These are phyloP conservation scores for Calonectria hawksworthii DNA, from an alignment of 2,329 filamentous ascomycete genomes.

Conservation along the genomic window DNA sequence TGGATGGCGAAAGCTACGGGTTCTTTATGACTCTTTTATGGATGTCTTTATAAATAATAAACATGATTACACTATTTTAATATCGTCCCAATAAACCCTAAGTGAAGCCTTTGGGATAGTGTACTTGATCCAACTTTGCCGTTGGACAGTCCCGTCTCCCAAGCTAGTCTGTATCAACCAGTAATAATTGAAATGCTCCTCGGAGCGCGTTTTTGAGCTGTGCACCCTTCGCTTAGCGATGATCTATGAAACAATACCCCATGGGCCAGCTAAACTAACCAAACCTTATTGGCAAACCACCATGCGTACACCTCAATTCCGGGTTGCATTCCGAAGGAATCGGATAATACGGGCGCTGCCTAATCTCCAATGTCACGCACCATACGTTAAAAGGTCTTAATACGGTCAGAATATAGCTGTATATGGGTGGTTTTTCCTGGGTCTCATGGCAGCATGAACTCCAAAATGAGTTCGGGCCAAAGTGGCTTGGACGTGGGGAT, in stretches of 20 bases:
- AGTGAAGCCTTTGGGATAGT: neutral
- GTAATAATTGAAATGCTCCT: neutral
- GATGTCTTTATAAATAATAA: neutral
- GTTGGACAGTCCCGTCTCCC: neutral
- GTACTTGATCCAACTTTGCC: neutral
- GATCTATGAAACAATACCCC: neutral
- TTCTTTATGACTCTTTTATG: too few species aligned
- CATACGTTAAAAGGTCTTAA: neutral
- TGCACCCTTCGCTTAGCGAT: neutral
- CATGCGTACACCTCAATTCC: neutral
- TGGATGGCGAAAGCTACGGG: neutral
- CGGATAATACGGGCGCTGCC: neutral
- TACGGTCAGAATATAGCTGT: neutral
- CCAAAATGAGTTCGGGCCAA: neutral
- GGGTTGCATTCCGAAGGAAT: neutral
- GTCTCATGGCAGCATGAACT: neutral
- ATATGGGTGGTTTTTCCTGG: neutral
- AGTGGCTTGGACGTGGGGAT: neutral
- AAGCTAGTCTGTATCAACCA: neutral
- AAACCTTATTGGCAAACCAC: neutral
- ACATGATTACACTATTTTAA: neutral
- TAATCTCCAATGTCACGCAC: neutral
- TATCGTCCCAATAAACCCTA: neutral
- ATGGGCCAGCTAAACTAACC: neutral
- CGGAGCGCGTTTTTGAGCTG: neutral